phyloP scores from a whole-genome alignment of 1,284 basidiomycete species.

The Takashimella tepidaria region DNA sequence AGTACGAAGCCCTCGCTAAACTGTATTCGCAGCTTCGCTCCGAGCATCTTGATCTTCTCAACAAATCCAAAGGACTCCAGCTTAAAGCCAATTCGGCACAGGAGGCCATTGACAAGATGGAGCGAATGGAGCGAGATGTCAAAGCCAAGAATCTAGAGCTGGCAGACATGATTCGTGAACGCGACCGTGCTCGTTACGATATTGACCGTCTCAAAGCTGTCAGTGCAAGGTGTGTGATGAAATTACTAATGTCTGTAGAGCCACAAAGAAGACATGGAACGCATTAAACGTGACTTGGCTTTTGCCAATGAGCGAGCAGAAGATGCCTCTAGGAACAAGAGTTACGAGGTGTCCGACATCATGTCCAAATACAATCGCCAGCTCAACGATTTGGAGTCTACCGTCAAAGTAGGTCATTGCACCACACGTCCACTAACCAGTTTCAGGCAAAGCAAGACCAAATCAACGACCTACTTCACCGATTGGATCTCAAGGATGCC shows the following conservation, averaged over 20 bases:
- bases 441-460: constrained; percentile 81
- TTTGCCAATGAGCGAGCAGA: constrained; percentile 99
- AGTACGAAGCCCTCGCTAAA: constrained; percentile 98
- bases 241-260: constrained; percentile 46
- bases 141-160: constrained; percentile 98
- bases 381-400: constrained; percentile 89
- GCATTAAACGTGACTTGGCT: constrained; percentile 83
- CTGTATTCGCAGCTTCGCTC: constrained; percentile 96
- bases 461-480: constrained; percentile 80
- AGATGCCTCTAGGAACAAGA: constrained; percentile 86
- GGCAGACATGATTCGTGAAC: constrained; percentile 97
- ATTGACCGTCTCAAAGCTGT: constrained; percentile 87
- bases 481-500: constrained; percentile 66
- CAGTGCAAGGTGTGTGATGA: constrained; percentile 17
- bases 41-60: constrained; percentile 95
- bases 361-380: constrained; percentile 95
- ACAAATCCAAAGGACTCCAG: constrained; percentile 96
- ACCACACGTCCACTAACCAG: constrained; percentile 9
- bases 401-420: constrained; percentile 64
- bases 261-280: constrained; percentile 93
- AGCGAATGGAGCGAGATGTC: constrained; percentile 96
- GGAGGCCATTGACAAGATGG: constrained; percentile 98
- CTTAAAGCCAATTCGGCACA: constrained; percentile 98
- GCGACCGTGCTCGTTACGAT: constrained; percentile 93
- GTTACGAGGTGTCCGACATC: constrained; percentile 82